These are phyloP conservation scores for Suillus lakei DNA, from an alignment of 768 basidiomycete species.

Conservation along the genomic window DNA sequence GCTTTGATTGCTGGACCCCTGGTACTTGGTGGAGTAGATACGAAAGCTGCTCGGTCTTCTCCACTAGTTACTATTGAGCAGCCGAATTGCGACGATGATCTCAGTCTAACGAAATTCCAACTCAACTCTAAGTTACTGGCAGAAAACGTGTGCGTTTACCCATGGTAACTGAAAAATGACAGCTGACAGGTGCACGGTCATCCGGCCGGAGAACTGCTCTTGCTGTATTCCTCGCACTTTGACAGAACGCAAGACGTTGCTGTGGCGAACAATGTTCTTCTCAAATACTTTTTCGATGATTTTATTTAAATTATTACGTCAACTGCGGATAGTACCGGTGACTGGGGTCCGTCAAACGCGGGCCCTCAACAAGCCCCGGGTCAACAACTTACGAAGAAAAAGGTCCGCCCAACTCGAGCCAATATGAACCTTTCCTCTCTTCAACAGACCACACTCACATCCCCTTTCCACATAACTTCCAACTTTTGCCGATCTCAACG, in stretches of 20 bases:
- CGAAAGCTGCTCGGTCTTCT: background rate
- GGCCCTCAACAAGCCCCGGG: constrained; percentile 24
- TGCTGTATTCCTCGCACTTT: too few species aligned
- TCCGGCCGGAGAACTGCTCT: too few species aligned
- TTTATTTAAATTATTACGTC: constrained; percentile 25
- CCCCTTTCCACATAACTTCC: constrained; percentile 15
- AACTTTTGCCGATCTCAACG: constrained; percentile 16
- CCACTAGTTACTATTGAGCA: constrained; percentile 6
- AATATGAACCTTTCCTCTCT: constrained; percentile 54
- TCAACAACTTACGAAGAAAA: constrained; percentile 39
- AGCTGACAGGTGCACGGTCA: background rate
- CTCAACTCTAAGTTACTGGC: constrained; percentile 6
- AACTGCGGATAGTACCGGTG: constrained; percentile 8
- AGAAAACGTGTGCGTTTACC: constrained; percentile 14
- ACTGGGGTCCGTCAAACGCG: constrained; percentile 31
- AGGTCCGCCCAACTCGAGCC: constrained; percentile 58
- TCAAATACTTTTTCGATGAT: background rate
- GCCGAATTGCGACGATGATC: constrained; percentile 1
- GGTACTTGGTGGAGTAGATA: constrained; percentile 9
- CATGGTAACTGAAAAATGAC: background rate
- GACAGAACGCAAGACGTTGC: too few species aligned
- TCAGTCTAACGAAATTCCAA: constrained; percentile 6
- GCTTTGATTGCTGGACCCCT: constrained; percentile 24
- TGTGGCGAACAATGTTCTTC: background rate
- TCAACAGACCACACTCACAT: constrained; percentile 42